Evolutionary conservation across 2,329 filamentous ascomycete species (phyloP), one percentile per base, ranked within the genome.

Genomic region (Teratosphaeria destructans): DNA sequence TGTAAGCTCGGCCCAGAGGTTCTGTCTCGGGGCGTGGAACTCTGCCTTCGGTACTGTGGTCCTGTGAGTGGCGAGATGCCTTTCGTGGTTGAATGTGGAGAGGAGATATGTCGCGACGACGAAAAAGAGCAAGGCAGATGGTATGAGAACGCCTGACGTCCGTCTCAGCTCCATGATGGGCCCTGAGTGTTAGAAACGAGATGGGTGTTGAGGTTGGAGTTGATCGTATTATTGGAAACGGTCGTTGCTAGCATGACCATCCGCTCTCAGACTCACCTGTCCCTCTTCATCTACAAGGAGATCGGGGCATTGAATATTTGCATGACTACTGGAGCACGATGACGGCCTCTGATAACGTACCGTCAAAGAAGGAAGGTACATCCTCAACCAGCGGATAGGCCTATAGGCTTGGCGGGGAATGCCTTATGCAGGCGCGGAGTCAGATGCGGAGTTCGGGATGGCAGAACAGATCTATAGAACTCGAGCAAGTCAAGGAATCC

Each of bases 1-100:
- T 0, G 66, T 71, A 32, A 78, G 63, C 43, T 72, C 68, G 2
- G 68, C 68, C 76, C 76, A 79, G 47, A 78, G 63, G 59, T 80
- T 80, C 16, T 66, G 55, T 61, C 77, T 77, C 2, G 77, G 76
- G 0, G 77, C 77, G 12, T 62, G 54, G 62, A 68, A 68, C 6
- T 52, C 27, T 32, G 56, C 35, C 55, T 58, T 64, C 54, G 55
- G 52, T 27, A 54, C 12, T 10, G 56, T 58, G 12, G 34, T 54
- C n/a, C 11, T 34, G 11, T 29, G 37, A 57, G 59, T 58, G 26
- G 34, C 27, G 16, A 55, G 29, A 43, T 57, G 37, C 19, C 32
- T 57, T 26, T 56, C 54, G 19, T 56, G 52, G 27, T 54, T 43
- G n/a, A 58, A 54, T 34, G 65, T 58, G 37, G 64, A 60, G 1